Evolutionary conservation across 108 stramenopile genomes (phyloP), one percentile per base, ranked within the genome.

Genomic region (Skeletonema costatum): DNA sequence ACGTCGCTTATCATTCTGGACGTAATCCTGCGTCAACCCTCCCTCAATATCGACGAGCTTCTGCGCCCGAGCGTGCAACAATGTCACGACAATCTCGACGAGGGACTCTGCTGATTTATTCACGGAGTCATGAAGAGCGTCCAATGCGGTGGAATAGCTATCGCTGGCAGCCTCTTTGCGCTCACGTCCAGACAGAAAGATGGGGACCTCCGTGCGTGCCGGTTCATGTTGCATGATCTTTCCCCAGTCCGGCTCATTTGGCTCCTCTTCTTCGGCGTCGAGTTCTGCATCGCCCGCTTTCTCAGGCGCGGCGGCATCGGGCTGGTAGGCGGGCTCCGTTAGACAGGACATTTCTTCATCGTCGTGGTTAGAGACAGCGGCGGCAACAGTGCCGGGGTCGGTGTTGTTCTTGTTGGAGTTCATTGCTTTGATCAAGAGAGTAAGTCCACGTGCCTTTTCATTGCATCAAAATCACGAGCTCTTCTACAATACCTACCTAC

Each of bases 221-320:
- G 77, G 81, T 25, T 78, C 77, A 65, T 68, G 71, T 42, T 74
- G 50, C 33, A 46, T 56, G 32, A 85, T 66, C 39, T 64, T 62
- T n/a, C 78, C 60, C 84, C 84, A 85, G 32, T 82, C 33, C 17
- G 71, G 81, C 59, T 82, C 81, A n/a, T 81, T 71, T 16, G 71
- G 81, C 59, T 82, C 81, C 30, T 81, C 75, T 25, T 83, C 77
- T 7, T 31, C 68, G 6, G 74, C 7, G 53, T 56, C 53, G 53
- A 25, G 6, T n/a, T 56, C 21, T 7, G 19, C 53, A 5, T 21
- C 53, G 17, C 7, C 50, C 50, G 50, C 50, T 51, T 51, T 51
- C n/a, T 51, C 50, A 1, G 50, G 17, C 3, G n/a, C 17, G 9
- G 19, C 53, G 44, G 16, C 0, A 25, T 21, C 53, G 53, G 19